These are phyloP conservation scores for Drechslerella coelobrocha DNA, from an alignment of 2,329 filamentous ascomycete species.

Conservation along the genomic window DNA sequence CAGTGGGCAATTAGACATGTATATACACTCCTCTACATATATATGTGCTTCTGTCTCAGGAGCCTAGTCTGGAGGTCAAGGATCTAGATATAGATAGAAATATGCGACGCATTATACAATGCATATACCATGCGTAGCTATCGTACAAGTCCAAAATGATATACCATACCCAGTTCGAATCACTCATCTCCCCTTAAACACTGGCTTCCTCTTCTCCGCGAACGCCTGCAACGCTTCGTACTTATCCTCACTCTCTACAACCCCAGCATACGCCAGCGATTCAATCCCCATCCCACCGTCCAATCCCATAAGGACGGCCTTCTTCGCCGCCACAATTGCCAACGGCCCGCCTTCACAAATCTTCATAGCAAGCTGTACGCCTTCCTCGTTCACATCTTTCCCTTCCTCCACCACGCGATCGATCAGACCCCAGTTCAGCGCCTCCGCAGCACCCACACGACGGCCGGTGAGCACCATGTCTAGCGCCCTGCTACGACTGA, in stretches of 20 bases:
- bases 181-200: conserved; percentile 65
- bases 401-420: conserved; percentile 77
- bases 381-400: conserved; percentile 61
- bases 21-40: conserved; percentile 6
- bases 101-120: not conserved
- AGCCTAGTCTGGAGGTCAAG: too few relatives aligned
- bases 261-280: conserved; percentile 78
- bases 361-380: conserved; percentile 77
- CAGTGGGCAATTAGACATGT: not conserved
- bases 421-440: conserved; percentile 88
- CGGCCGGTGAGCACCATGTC: conserved; percentile 90
- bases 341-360: conserved; percentile 91
- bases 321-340: conserved; percentile 77
- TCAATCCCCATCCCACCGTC: conserved; percentile 76
- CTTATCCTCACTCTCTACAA: conserved; percentile 83
- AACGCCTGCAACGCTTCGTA: conserved; percentile 89
- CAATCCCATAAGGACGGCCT: conserved; percentile 75
- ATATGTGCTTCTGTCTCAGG: too few relatives aligned
- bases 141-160: conserved; percentile 18
- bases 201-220: conserved; percentile 73
- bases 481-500: conserved; percentile 80
- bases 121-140: conserved; percentile 7
- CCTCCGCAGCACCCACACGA: conserved; percentile 80
- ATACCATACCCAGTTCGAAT: not conserved
- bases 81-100: conserved; percentile 1